These are phyloP conservation scores for Marchantia polymorpha DNA, from an alignment of 225 moss, liverwort and hornwort genomes.

Conservation along the genomic window DNA sequence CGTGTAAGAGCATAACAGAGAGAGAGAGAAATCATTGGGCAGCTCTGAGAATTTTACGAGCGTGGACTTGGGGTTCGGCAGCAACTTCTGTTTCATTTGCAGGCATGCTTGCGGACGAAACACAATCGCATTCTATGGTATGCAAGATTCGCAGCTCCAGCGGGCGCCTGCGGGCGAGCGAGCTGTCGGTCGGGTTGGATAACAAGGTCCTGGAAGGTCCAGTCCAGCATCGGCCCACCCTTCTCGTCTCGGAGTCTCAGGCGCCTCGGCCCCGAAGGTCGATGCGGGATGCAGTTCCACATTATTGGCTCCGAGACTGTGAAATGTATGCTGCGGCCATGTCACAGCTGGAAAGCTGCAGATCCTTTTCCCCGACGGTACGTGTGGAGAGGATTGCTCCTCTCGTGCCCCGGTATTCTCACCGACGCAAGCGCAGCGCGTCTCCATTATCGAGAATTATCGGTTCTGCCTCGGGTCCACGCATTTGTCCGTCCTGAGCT, in stretches of 20 bases:
- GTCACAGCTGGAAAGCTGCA: constrained; percentile 7
- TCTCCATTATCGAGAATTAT: background rate
- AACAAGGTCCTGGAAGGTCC: background rate
- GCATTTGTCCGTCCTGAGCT: background rate
- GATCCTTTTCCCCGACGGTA: background rate
- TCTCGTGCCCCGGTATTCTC: background rate
- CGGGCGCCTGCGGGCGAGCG: background rate
- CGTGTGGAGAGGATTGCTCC: background rate
- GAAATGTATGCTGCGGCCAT: background rate
- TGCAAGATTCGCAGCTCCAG: background rate
- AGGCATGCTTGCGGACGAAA: too few relatives aligned
- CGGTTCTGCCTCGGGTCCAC: background rate
- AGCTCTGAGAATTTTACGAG: too few relatives aligned
- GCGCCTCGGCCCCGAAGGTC: background rate
- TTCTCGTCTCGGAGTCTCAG: background rate
- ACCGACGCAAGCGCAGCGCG: background rate
- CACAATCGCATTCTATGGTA: too few relatives aligned
- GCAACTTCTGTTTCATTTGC: too few relatives aligned
- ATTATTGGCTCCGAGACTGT: background rate
- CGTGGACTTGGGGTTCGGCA: too few relatives aligned
- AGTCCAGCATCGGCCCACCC: too few relatives aligned
- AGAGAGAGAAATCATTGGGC: too few relatives aligned
- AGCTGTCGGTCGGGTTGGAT: background rate
- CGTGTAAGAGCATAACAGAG: too few relatives aligned
- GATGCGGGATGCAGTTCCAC: background rate